Evolutionary conservation across 371 early-diverging fungal genomes (phyloP), one percentile per base, ranked within the genome.

Genomic region (Mucor saturninus): DNA sequence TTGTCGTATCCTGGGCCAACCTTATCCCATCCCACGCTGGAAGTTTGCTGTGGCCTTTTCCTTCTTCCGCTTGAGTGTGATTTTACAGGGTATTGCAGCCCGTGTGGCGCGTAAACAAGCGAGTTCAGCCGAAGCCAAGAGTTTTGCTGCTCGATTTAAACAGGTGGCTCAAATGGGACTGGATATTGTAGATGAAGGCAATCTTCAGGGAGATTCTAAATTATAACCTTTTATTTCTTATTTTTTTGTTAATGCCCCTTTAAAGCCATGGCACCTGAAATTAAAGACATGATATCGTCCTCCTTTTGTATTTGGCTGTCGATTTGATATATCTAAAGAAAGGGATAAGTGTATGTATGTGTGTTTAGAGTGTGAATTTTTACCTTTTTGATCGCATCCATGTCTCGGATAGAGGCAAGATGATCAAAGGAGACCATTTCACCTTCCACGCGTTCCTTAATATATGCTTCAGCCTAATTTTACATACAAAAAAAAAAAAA

Each of bases 51-150:
- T 77, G 13, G 69, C 77, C 2, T 80, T 75, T 32, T 67, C 67
- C 1, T 71, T 88, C 76, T 91, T 92, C 74, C 75, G 89, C 71
- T 84, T 91, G 35, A 72, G 90, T 2, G 93, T 94, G 7, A 93
- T 94, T 66, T 67, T 85, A 37, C 95, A 95, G 68, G 96, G 96
- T 29, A 89, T 96, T 61, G 89, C 90, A n/a, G 95, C 95, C 1
- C 85, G 96, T 52, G 86, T 92, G 32, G 92, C 89, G 2, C 81
- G 88, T 46, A 89, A 90, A 62, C 95, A 96, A 73, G 95, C 95
- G 3, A 89, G 90, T 52, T 94, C 95, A 13, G 86, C 83, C 9
- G 71, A 87, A 64, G 94, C 92, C n/a, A 71, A 80, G 66, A 54
- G 54, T 7, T 79, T 81, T 62, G 88, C 87, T n/a, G 58, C 61